Evolutionary conservation across 495 filamentous ascomycete genomes (phyloP), one percentile per base, ranked within the genome.

Genomic region (Podospora fimiseda): DNA sequence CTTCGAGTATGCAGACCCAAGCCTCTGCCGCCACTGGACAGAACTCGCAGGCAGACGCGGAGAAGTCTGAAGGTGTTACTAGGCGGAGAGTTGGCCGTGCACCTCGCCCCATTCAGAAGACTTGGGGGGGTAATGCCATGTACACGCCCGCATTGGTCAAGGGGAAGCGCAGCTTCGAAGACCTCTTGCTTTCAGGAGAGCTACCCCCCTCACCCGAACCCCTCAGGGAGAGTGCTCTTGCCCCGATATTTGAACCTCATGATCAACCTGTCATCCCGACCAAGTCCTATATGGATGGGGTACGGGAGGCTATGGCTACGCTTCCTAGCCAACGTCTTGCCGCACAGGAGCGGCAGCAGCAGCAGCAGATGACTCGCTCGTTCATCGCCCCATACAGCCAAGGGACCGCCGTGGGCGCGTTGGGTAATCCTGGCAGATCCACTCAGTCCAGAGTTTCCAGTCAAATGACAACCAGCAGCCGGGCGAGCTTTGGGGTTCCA

Each of bases 181-280:
- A 59, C 23, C 30, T 58, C n/a, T n/a, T n/a, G n/a, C n/a, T n/a
- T 46, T 48, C 40, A 64, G 61, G 56, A 56, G 39, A n/a, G 43
- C 56, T 8, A 56, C 52, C 23, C 50, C 63, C 3, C 52, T 63
- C 13, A 60, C 48, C 40, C n/a, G n/a, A n/a, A n/a, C n/a, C n/a
- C n/a, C n/a, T n/a, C n/a, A n/a, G n/a, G n/a, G 56, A 60, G 19
- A 61, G 57, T 9, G 65, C 64, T 23, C 33, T 66, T 37, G 62
- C 63, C 14, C 53, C 61, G 0, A 48, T 58, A 16, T 71, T 71
- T 36, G 60, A 63, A 48, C 68, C 68, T 16, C 60, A 64, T 9
- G 50, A 48, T 16, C 50, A 51, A 38, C 22, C 59, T n/a, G n/a
- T n/a, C n/a, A n/a, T n/a, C n/a, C n/a, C n/a, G n/a, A n/a, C n/a